A percentile compares a stretch with the other conserved stretches of the same genome.
These are phyloP conservation scores for Eucalyptus erythrocorys DNA, from an alignment of 345 rosid genomes.

Conservation along the genomic window DNA sequence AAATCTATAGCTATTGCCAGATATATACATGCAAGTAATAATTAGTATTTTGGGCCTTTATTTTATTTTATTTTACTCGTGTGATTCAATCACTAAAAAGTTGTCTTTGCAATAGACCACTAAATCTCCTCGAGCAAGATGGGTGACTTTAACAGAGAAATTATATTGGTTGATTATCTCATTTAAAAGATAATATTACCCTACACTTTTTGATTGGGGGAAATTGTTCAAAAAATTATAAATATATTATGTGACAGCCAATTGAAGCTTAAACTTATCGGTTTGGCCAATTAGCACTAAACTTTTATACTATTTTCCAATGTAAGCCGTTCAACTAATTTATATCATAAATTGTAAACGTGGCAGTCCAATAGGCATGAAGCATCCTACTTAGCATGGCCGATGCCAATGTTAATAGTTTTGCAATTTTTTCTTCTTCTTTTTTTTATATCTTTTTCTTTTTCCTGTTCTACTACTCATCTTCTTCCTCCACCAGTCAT, in stretches of 20 bases:
- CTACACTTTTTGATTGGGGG: background rate
- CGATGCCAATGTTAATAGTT: no score
- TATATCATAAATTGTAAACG: background rate
- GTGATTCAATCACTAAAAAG: background rate
- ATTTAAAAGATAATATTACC: background rate
- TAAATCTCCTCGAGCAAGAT: background rate
- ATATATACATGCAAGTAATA: background rate
- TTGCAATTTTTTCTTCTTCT: background rate
- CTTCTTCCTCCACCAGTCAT: background rate
- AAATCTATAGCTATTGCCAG: background rate
- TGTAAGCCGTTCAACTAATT: background rate
- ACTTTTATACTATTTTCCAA: background rate
- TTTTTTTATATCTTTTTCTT: no score
- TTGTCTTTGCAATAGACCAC: background rate
- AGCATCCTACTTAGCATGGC: background rate
- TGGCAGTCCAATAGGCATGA: background rate
- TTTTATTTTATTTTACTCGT: background rate
- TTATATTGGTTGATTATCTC: background rate
- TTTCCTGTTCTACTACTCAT: background rate
- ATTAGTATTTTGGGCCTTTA: background rate
- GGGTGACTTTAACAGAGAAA: background rate
- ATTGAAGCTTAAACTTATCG: background rate
- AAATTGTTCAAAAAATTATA: background rate
- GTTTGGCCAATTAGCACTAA: background rate
- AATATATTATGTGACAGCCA: no score